A percentile compares a stretch with the other conserved stretches of the same genome.
These are phyloP conservation scores for Mucor mucedo DNA, from an alignment of 371 early-diverging fungal species.

Conservation along the genomic window DNA sequence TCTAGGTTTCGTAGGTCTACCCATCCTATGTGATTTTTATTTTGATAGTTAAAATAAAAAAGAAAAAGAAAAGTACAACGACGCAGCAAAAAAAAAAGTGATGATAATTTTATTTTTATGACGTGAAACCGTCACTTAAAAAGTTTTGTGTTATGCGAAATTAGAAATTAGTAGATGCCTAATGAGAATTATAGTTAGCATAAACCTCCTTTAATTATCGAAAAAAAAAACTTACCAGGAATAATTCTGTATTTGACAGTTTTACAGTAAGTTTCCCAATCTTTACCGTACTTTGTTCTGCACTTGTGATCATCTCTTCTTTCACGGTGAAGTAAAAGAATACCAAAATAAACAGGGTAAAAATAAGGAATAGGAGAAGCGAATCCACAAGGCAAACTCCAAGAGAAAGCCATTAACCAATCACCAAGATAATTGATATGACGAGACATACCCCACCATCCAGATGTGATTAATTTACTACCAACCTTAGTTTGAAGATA, in stretches of 20 bases:
- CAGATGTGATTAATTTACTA: constrained; percentile 78
- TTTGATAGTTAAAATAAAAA: constrained; percentile 1
- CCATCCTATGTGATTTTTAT: constrained; percentile 33
- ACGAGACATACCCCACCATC: constrained; percentile 94
- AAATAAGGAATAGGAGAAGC: constrained; percentile 87
- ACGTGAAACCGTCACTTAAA: constrained; percentile 5
- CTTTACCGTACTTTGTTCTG: constrained; percentile 86
- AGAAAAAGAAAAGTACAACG: constrained; percentile 5
- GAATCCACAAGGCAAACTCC: constrained; percentile 75
- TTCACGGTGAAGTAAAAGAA: constrained; percentile 88
- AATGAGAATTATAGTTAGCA: constrained; percentile 2
- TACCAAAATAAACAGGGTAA: constrained; percentile 89
- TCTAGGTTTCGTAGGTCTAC: constrained; percentile 58
- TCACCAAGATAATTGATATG: constrained; percentile 94
- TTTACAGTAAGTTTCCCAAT: constrained; percentile 90
- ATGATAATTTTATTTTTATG: constrained; percentile 13
- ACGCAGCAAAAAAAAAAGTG: constrained; percentile 6
- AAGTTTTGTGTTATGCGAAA: not conserved
- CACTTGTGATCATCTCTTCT: constrained; percentile 90
- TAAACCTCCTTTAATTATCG: not conserved
- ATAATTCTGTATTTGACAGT: constrained; percentile 86
- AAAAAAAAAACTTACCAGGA: constrained; percentile 59
- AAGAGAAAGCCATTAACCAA: constrained; percentile 84
- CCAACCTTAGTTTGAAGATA: constrained; percentile 84
- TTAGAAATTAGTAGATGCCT: constrained; percentile 13